Evolutionary conservation across 768 basidiomycete genomes (phyloP).

Genomic region (Chalciporus piperatus): DNA sequence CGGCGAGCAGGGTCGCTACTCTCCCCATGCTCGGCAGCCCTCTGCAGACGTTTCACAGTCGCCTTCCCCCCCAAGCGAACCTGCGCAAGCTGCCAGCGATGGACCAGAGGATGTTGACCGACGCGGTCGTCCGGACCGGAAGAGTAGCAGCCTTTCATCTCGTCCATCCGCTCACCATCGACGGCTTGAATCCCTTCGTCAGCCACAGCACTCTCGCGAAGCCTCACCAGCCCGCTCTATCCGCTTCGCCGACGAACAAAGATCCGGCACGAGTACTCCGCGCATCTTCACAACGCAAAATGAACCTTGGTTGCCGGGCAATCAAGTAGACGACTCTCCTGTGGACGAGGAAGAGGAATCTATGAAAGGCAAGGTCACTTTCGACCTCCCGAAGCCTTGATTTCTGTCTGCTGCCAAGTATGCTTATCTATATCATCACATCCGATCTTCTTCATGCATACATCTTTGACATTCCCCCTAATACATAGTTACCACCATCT

Average conservation of each 20-base stretch:
- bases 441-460: background rate
- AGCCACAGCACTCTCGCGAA: constrained; percentile 31
- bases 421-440: background rate
- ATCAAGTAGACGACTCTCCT: constrained; percentile 7
- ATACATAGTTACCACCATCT: background rate
- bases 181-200: constrained; percentile 29
- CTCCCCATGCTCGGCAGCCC: background rate
- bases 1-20: constrained; percentile 12
- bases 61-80: background rate
- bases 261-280: constrained; percentile 20
- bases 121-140: constrained; percentile 22
- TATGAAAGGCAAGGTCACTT: constrained; percentile 14
- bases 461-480: background rate
- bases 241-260: constrained; percentile 42
- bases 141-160: constrained; percentile 9
- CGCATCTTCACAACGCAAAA: constrained; percentile 17
- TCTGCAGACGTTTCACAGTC: background rate
- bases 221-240: constrained; percentile 48
- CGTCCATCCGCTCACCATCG: constrained; percentile 27
- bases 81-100: background rate
- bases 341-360: constrained; percentile 17
- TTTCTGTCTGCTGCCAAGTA: background rate
- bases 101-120: constrained; percentile 6
- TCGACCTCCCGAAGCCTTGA: constrained; percentile 19
- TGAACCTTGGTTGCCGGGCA: constrained; percentile 13